Base-by-base conservation (phyloP, 495 filamentous ascomycete genomes). In the Chlorociboria aeruginascens region DNA sequence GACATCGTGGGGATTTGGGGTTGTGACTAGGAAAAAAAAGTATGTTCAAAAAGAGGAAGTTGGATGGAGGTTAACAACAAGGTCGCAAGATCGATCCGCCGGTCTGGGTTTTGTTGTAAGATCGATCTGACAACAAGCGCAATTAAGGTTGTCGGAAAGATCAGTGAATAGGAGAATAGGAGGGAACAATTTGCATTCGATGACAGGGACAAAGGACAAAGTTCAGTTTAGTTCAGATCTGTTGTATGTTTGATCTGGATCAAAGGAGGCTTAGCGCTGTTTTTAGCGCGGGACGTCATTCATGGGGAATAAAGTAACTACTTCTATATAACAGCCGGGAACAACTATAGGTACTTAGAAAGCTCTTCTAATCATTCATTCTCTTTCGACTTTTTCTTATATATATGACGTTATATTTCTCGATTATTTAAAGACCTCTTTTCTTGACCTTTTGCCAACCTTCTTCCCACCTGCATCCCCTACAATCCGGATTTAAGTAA, bases 1-100 rank as follows among this genome's bases (percentile, higher is more conserved):
- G 89, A 94, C 92, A 98, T 98, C 64, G 46, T 73, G 70, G 44
- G 17, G 12, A 11, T 31, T n/a, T 36, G 34, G 1, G 34, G 6
- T 25, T 4, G 13, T 43, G 8, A 40, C 11, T 43, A 20, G 4
- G 20, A 40, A 13, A 7, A 30, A n/a, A 30, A 7, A 38, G n/a
- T 12, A 20, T 43, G 32, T 43, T 1, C 16, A 36, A 38, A 7
- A 1, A 34, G 48, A 43, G 48, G 33, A 38, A 10, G 40, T 40
- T 41, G 46, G 38, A 7, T 8, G 38, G 12, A 44, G 29, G 13
- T 7, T 35, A n/a, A 4, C 20, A 25, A 25, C 20, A 4, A 25
- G 20, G 20, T 25, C 20, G 20, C 20, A 4, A 1, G 4, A 25
- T n/a, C n/a, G 20, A 25, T 25, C 20, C 34, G 11, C 34, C 13